Evolutionary conservation across 2,329 filamentous ascomycete genomes (phyloP).

Genomic region (Fusarium denticulatum): DNA sequence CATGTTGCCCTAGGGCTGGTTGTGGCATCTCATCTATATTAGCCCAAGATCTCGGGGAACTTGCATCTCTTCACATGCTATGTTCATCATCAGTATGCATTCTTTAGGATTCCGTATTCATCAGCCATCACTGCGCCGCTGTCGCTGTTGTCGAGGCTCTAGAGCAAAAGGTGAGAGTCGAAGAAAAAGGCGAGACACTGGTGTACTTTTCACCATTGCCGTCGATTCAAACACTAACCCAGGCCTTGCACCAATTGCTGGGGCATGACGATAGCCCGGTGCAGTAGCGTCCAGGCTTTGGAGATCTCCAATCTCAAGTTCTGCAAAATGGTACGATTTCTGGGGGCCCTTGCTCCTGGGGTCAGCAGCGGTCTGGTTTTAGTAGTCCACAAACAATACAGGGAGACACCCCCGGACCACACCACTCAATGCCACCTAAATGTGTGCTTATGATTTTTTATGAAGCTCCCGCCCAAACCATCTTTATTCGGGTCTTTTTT

Average conservation of each 20-base stretch:
- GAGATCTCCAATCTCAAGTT: constrained; percentile 45
- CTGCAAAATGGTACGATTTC: constrained; percentile 44
- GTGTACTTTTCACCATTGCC: constrained; percentile 16
- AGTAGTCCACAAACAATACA: constrained; percentile 29
- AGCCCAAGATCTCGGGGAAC: constrained; percentile 19
- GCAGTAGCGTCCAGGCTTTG: constrained; percentile 42
- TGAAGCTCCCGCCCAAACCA: constrained; percentile 17
- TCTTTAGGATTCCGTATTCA: not conserved
- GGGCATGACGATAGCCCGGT: constrained; percentile 39
- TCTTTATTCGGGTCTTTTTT: constrained; percentile 2
- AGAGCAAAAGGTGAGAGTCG: constrained; percentile 6
- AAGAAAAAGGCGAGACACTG: constrained; percentile 29
- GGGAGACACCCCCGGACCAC: constrained; percentile 30
- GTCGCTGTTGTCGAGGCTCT: not conserved
- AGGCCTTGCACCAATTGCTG: constrained; percentile 37
- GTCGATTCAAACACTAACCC: constrained; percentile 27
- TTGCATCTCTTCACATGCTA: constrained; percentile 25
- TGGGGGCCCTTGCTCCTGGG: constrained; percentile 35
- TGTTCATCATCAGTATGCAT: constrained; percentile 7
- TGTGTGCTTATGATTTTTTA: constrained; percentile 22
- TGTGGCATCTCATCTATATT: constrained; percentile 21
- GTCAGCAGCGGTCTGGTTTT: constrained; percentile 39
- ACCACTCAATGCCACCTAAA: constrained; percentile 34
- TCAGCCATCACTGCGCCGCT: not conserved
- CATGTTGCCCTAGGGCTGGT: constrained; percentile 36